These are phyloP conservation scores for Suhomyces guaymorum DNA, from an alignment of 1,139 yeast species.

Conservation along the genomic window DNA sequence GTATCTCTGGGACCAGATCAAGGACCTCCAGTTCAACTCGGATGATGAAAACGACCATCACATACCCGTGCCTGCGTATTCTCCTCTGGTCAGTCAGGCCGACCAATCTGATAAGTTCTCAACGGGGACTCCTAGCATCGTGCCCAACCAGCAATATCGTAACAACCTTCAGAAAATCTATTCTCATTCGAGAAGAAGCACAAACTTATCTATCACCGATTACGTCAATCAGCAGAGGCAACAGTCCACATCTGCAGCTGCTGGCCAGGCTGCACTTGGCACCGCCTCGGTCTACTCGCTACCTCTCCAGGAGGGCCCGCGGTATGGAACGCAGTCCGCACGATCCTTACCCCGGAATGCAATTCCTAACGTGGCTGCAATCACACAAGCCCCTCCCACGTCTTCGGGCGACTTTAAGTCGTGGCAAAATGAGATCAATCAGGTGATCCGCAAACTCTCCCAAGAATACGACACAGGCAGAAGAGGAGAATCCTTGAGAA, in stretches of 20 bases:
- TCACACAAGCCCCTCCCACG: slow-evolving; percentile 7
- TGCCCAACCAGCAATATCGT: slow-evolving; percentile 33
- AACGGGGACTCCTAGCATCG: slow-evolving; percentile 39
- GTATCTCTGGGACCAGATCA: slow-evolving; percentile 73
- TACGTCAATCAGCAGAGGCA: slow-evolving; percentile 40
- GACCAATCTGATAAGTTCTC: slow-evolving; percentile 41
- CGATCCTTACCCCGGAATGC: slow-evolving; percentile 12
- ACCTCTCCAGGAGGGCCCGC: slow-evolving; percentile 16
- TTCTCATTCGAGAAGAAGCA: slow-evolving; percentile 46
- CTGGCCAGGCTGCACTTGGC: slow-evolving; percentile 16
- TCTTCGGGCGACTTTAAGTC: slow-evolving; percentile 40
- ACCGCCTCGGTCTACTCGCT: slow-evolving; percentile 31
- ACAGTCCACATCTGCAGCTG: slow-evolving; percentile 20
- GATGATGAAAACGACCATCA: slow-evolving; percentile 31
- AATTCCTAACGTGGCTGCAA: not conserved
- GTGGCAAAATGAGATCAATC: slow-evolving; percentile 50
- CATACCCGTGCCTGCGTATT: slow-evolving; percentile 36
- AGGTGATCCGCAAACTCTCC: slow-evolving; percentile 41
- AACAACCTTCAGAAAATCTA: slow-evolving; percentile 46
- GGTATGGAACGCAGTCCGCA: slow-evolving; percentile 7
- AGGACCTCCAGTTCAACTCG: slow-evolving; percentile 45
- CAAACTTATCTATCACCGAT: slow-evolving; percentile 41
- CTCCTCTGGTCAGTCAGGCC: slow-evolving; percentile 39
- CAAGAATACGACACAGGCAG: slow-evolving; percentile 32
- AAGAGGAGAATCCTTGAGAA: slow-evolving; percentile 7